phyloP scores from a whole-genome alignment of 2,329 filamentous ascomycete genomes.

The Colletotrichum plurivorum region DNA sequence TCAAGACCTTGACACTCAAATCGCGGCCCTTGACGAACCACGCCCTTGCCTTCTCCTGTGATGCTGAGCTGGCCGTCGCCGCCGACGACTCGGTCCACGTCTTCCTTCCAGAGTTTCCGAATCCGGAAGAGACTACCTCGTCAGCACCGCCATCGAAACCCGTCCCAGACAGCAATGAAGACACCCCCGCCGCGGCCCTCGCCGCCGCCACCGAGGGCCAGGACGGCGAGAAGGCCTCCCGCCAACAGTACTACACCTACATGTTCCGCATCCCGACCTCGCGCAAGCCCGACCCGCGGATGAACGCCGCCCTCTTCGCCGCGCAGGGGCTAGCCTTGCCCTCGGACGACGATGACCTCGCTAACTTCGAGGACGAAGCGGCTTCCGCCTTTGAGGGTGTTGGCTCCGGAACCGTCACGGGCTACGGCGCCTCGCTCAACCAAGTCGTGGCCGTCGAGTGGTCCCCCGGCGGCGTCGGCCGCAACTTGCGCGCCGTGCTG shows the following conservation, averaged over 20 bases:
- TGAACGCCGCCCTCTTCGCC: conserved; percentile 62
- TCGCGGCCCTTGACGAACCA: conserved; percentile 61
- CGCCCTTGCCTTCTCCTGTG: conserved; percentile 67
- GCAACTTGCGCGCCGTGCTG: conserved; percentile 66
- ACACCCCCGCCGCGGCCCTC: conserved; percentile 44
- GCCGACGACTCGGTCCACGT: conserved; percentile 69
- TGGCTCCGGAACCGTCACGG: conserved; percentile 61
- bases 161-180: conserved; percentile 30
- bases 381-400: conserved; percentile 54
- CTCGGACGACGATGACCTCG: conserved; percentile 39
- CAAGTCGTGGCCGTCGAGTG: conserved; percentile 68
- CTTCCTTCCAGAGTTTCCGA: conserved; percentile 62
- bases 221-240: conserved; percentile 29
- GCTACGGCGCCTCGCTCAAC: conserved; percentile 65
- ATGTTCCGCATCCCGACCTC: conserved; percentile 51
- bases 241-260: conserved; percentile 51
- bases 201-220: conserved; percentile 36
- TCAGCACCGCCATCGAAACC: conserved; percentile 10
- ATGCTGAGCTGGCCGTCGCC: conserved; percentile 69
- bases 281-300: conserved; percentile 55
- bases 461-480: conserved; percentile 72
- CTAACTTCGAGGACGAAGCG: conserved; percentile 40
- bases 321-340: conserved; percentile 54
- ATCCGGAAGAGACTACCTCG: conserved; percentile 35
- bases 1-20: conserved; percentile 61